Evolutionary conservation across 768 basidiomycete genomes (phyloP), one percentile per base, ranked within the genome.

Genomic region (Suillus tomentosus): DNA sequence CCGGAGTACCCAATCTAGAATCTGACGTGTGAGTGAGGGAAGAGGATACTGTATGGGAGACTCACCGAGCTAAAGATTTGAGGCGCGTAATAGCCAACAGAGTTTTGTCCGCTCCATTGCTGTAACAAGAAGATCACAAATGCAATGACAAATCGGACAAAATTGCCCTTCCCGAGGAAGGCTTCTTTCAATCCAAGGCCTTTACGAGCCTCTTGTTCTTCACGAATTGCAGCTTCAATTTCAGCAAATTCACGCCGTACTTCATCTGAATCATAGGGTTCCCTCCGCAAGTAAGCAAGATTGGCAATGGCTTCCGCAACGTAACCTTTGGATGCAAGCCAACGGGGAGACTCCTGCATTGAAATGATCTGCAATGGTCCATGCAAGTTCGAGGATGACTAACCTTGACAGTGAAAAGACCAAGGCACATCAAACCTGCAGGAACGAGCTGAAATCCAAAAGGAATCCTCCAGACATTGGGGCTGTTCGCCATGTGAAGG

Each of bases 41-140:
- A 8, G 55, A n/a, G 58, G n/a, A 45, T 40, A 55, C 11, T 34
- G 13, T 3, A 62, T 1, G 50, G 34, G 42, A 39, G 39, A 74
- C 81, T 69, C 65, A 88, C 86, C 22, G 89, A 85, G 10, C 79
- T 76, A 73, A 92, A 91, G 66, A 91, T 89, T 70, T 88, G 87
- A 5, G 90, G 88, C 1, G 89, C 87, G 65, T 91, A 91, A 72
- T 92, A 89, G 51, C 84, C 85, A 67, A 94, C 89, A 0, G 89
- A 88, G 76, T 95, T 92, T 73, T 94, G 93, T 1, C 94, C 94
- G 56, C 84, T 83, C 88, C 88, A 93, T 72, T 94, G 91, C 68
- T 94, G 93, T 9, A 93, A 78, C 65, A 90, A 72, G 79, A 94
- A 93, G 65, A 93, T 91, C 34, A 83, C 74, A 68, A 92, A 87